Evolutionary conservation across 352 stramenopile genomes (phyloP).

Genomic region (Globisporangium nodosum): DNA sequence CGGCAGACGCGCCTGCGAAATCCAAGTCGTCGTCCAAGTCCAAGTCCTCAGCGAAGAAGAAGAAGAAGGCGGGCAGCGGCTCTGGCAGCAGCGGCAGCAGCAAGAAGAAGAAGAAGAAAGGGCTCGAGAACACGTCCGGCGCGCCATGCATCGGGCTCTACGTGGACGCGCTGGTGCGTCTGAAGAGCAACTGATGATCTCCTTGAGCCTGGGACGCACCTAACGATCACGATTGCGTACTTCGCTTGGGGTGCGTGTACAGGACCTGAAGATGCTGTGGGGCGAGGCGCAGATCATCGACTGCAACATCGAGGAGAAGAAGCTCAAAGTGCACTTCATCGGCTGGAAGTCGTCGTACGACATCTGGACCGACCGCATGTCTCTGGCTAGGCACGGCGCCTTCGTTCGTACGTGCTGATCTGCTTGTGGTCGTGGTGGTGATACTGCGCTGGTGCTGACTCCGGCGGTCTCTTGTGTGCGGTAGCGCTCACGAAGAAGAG

Average conservation of each 20-base stretch:
- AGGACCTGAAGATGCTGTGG: slow-evolving; percentile 75
- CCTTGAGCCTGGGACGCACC: too few species aligned
- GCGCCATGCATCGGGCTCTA: slow-evolving; percentile 51
- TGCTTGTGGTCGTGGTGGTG: not conserved
- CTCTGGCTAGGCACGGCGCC: slow-evolving; percentile 47
- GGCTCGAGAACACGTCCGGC: not conserved
- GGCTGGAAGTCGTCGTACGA: slow-evolving; percentile 60
- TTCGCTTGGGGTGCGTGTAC: not conserved
- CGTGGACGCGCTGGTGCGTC: slow-evolving; percentile 51
- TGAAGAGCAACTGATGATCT: not conserved
- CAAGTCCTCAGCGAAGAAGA: slow-evolving; percentile 23
- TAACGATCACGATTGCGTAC: not conserved
- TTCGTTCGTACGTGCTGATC: slow-evolving; percentile 36
- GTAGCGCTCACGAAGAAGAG: slow-evolving; percentile 16
- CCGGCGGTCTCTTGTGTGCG: not conserved
- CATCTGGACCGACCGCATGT: slow-evolving; percentile 71
- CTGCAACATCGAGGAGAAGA: slow-evolving; percentile 48
- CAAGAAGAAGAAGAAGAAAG: slow-evolving; percentile 20
- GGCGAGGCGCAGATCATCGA: slow-evolving; percentile 62
- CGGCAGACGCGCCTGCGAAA: slow-evolving; percentile 7
- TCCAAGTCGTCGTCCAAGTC: slow-evolving; percentile 19
- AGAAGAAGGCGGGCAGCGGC: slow-evolving; percentile 7
- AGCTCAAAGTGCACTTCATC: slow-evolving; percentile 71
- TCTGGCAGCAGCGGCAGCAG: slow-evolving; percentile 1
- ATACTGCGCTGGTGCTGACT: not conserved